A percentile compares a stretch with the other conserved stretches of the same genome.
These are phyloP conservation scores for Ceratocystis papillata DNA, from an alignment of 2,329 filamentous ascomycete species.

Conservation along the genomic window DNA sequence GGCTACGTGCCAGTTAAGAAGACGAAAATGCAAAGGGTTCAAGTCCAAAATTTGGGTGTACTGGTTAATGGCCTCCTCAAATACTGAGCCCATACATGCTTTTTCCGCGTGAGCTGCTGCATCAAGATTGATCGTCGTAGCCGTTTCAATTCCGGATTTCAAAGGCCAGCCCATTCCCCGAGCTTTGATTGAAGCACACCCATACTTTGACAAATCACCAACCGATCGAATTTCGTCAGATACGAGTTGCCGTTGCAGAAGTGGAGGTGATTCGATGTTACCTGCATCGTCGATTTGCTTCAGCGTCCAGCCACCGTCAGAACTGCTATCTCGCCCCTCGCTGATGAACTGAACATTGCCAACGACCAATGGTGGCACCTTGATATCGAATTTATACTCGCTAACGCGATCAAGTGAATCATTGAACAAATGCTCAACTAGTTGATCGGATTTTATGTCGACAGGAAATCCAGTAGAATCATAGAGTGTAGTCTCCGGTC, in stretches of 20 bases:
- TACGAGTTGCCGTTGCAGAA: conserved; percentile 5
- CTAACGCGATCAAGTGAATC: conserved; percentile 87
- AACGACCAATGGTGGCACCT: conserved; percentile 59
- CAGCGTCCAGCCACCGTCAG: conserved; percentile 44
- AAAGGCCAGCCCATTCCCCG: conserved; percentile 74
- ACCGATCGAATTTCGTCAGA: conserved; percentile 19
- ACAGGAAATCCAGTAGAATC: conserved; percentile 71
- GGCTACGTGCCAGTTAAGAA: conserved; percentile 96
- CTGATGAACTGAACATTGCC: conserved; percentile 76
- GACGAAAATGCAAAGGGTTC: conserved; percentile 71
- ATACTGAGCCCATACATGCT: conserved; percentile 77
- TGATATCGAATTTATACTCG: conserved; percentile 71
- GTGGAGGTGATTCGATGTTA: conserved; percentile 30
- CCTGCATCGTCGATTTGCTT: conserved; percentile 58
- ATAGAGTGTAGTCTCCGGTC: conserved; percentile 75
- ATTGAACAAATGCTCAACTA: conserved; percentile 88
- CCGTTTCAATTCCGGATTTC: conserved; percentile 49
- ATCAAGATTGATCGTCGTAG: conserved; percentile 61
- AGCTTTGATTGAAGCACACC: conserved; percentile 58
- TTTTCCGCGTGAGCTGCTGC: conserved; percentile 49
- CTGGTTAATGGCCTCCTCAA: conserved; percentile 82
- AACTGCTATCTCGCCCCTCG: conserved; percentile 64
- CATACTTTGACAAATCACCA: conserved; percentile 22
- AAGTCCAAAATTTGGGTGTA: conserved; percentile 76
- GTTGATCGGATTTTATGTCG: conserved; percentile 63